Conservation (phyloP, 2,329 filamentous ascomycete genomes). For the Fusarium annulatum region DNA sequence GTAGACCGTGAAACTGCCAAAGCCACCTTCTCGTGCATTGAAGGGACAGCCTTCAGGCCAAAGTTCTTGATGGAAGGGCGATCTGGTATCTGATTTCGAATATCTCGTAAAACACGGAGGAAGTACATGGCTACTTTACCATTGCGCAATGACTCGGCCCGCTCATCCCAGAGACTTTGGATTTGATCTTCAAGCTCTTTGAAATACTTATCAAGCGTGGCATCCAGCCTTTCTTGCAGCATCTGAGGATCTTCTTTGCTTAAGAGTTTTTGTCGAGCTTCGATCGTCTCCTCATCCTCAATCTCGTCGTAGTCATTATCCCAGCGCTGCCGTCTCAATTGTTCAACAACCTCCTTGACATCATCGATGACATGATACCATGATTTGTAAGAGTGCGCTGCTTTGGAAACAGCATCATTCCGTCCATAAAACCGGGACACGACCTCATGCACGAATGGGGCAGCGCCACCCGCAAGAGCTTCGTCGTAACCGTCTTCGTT, state of each 20-base stretch:
- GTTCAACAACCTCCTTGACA: conserved; percentile 70
- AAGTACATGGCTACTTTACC: conserved; percentile 72
- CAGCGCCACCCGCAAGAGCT: conserved; percentile 73
- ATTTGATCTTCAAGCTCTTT: conserved; percentile 68
- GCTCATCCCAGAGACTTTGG: conserved; percentile 60
- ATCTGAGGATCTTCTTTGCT: conserved; percentile 77
- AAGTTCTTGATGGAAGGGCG: conserved; percentile 64
- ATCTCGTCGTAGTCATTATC: conserved; percentile 79
- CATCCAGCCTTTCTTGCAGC: conserved; percentile 69
- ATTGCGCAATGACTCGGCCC: conserved; percentile 58
- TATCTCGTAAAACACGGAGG: conserved; percentile 78
- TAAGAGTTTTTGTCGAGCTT: conserved; percentile 73
- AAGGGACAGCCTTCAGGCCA: conserved; percentile 69
- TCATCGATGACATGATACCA: conserved; percentile 82
- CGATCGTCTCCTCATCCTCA: conserved; percentile 77
- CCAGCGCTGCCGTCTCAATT: conserved; percentile 76
- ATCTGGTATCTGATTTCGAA: conserved; percentile 73
- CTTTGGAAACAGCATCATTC: conserved; percentile 71
- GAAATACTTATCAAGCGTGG: conserved; percentile 68
- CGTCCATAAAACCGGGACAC: conserved; percentile 77
- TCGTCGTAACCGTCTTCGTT: conserved; percentile 69
- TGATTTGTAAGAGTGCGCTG: conserved; percentile 71
- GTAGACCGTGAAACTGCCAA: conserved; percentile 61
- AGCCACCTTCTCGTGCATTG: conserved; percentile 72
- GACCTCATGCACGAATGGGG: conserved; percentile 75